These are phyloP conservation scores for Flaveria bidentis DNA, from an alignment of 129 eudicot genomes.

Conservation along the genomic window DNA sequence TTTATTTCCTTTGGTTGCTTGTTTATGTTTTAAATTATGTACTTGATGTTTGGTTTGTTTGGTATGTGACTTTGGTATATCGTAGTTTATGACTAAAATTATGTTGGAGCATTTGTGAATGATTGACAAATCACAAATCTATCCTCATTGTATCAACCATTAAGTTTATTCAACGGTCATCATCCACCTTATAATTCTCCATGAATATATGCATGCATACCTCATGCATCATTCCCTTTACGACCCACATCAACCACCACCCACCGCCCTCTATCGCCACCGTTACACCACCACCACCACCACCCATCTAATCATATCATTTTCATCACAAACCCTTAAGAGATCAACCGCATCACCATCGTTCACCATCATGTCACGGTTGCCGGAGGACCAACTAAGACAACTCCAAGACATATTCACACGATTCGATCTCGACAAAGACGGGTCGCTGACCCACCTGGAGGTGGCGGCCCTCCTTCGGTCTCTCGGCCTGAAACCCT, in stretches of 20 bases:
- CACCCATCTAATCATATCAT: not conserved
- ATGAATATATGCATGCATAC: conserved; percentile 30
- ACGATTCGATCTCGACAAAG: conserved; percentile 60
- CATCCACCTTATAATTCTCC: conserved; percentile 23
- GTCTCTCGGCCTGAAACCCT: conserved; percentile 57
- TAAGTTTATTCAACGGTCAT: conserved; percentile 10
- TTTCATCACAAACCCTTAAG: too few species aligned
- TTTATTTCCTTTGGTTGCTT: conserved; percentile 16
- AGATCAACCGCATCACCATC: too few species aligned
- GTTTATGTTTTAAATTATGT: conserved; percentile 13
- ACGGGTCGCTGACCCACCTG: conserved; percentile 57
- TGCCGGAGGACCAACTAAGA: conserved; percentile 49
- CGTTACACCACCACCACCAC: not conserved
- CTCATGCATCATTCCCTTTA: conserved; percentile 23
- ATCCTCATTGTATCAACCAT: too few species aligned
- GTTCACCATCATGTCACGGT: conserved; percentile 17
- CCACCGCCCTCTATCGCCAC: conserved; percentile 7
- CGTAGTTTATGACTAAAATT: not conserved
- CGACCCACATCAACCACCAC: conserved; percentile 1
- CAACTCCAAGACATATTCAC: conserved; percentile 50
- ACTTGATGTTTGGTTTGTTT: not conserved
- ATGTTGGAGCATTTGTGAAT: not conserved
- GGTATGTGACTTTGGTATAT: conserved; percentile 5
- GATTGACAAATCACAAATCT: too few species aligned
- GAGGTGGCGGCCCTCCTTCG: conserved; percentile 72